Base-by-base conservation (phyloP, 495 filamentous ascomycete species). In the Aspergillus cavernicola region DNA sequence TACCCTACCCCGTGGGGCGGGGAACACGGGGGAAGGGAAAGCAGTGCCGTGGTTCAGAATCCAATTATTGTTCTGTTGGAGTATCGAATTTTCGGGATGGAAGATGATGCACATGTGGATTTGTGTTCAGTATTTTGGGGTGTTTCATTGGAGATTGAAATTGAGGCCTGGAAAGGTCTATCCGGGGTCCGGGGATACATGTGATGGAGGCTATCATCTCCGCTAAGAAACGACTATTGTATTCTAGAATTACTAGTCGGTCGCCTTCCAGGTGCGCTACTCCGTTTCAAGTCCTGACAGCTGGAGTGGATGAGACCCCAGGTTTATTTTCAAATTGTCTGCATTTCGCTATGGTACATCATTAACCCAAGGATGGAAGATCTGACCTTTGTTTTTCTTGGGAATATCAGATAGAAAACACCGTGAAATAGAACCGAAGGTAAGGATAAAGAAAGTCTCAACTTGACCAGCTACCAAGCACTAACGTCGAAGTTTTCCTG, bases 401-500 rank as follows among this genome's bases (percentile, higher is more conserved):
- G 50, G 39, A 43, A 39, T 36, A 36, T 37, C 44, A 50, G 39
- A 36, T 41, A 28, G 51, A 28, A 53, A 57, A 42, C 45, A 37
- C 47, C 43, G 37, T 35, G 28, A 26, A 29, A 52, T 47, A 51
- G 18, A 48, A 43, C 29, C n/a, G n/a, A n/a, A n/a, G n/a, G n/a
- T n/a, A 50, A 55, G 24, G 4, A 36, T 13, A 50, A 8, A 28
- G 49, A 38, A 39, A 13, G 31, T 13, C n/a, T 42, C 16, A 15
- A 45, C 35, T 1, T 28, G 12, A n/a, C 19, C 32, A 6, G 16
- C 41, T 80, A 90, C 87, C 87, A 91, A 13, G 86, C 86, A 60
- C 75, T 77, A 22, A 90, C 86, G 57, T 90, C 86, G 53, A 88
- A 90, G 62, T 85, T 88, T 70, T 89, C 87, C 85, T 91, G 59